phyloP scores from a whole-genome alignment of 176 grass and related monocot genomes.

The Carex parvula region DNA sequence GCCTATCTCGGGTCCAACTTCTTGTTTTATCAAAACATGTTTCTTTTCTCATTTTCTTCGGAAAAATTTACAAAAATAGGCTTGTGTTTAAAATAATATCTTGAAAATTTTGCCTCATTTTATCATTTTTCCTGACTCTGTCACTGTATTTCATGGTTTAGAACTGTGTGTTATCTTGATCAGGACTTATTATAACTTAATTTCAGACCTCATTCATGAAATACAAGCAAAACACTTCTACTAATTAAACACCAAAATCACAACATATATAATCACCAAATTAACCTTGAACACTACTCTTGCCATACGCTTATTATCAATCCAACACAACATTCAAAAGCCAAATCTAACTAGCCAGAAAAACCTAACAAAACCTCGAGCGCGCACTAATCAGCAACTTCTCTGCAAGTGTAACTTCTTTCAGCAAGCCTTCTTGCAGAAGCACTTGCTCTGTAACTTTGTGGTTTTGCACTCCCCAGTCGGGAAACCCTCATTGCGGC shows the following conservation, averaged over 20 bases:
- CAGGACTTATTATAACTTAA: neutral
- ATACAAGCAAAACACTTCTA: neutral
- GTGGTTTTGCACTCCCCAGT: conserved; percentile 38
- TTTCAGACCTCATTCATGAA: neutral
- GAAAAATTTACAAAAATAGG: no score
- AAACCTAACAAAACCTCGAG: neutral
- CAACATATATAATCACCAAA: neutral
- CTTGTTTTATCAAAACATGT: no score
- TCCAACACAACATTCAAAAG: neutral
- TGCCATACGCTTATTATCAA: conserved; percentile 5
- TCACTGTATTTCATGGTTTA: neutral
- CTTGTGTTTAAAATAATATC: no score
- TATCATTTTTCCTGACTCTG: no score
- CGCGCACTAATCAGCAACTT: neutral
- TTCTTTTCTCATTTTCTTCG: no score
- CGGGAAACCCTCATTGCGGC: conserved; percentile 56
- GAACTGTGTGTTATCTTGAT: neutral
- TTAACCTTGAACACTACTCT: neutral
- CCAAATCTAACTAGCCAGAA: conserved; percentile 15
- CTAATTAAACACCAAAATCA: neutral
- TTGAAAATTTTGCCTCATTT: no score
- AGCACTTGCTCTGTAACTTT: conserved; percentile 39
- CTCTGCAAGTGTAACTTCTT: neutral
- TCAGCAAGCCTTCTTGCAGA: conserved; percentile 58
- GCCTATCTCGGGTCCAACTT: no score